Evolutionary conservation across 306 rosid genomes (phyloP).

Genomic region (Ormosia semicastrata): DNA sequence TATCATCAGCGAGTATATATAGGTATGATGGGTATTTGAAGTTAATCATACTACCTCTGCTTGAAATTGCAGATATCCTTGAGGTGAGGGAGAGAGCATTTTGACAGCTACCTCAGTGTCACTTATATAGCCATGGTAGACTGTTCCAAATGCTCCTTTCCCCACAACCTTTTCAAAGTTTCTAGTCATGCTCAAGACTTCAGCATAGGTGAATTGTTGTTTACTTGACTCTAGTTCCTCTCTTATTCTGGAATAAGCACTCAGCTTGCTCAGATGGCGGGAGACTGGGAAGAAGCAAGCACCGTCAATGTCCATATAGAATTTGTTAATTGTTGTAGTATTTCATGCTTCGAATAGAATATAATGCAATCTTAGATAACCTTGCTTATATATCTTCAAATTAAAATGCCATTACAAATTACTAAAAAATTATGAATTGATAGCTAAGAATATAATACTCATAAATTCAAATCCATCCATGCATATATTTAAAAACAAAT

Average conservation of each 20-base stretch:
- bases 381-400: background rate
- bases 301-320: background rate
- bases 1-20: background rate
- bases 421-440: background rate
- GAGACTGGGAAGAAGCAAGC: slow-evolving; percentile 1
- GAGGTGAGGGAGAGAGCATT: slow-evolving; percentile 46
- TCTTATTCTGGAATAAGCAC: slow-evolving; percentile 23
- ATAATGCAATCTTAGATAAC: background rate
- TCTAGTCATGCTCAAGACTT: slow-evolving; percentile 43
- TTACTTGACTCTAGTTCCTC: slow-evolving; percentile 40
- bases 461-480: background rate
- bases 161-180: slow-evolving; percentile 47
- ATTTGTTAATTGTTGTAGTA: background rate
- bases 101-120: slow-evolving; percentile 55
- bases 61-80: slow-evolving; percentile 51
- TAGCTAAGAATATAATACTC: background rate
- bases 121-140: slow-evolving; percentile 41
- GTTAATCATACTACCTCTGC: slow-evolving; percentile 43
- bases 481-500: background rate
- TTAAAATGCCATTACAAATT: background rate
- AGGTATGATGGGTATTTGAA: background rate
- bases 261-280: background rate
- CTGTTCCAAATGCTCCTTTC: slow-evolving; percentile 55
- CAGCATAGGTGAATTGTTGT: slow-evolving; percentile 49
- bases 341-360: background rate